Evolutionary conservation across 1,284 basidiomycete species (phyloP).

Genomic region (Psilocybe mexicana): DNA sequence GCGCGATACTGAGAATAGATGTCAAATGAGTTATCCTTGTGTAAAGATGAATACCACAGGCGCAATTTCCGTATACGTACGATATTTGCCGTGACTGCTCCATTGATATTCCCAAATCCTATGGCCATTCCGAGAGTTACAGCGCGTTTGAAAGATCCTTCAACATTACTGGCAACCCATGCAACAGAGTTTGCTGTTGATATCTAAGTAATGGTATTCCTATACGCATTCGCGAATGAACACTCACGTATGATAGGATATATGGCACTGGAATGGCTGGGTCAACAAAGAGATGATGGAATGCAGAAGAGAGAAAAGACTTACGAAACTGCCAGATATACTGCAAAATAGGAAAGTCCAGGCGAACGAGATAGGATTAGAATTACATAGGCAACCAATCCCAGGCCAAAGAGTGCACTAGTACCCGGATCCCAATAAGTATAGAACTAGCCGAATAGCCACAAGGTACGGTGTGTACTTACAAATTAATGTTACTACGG

Average conservation of each 20-base stretch:
- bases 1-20: slow-evolving; percentile 53
- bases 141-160: slow-evolving; percentile 74
- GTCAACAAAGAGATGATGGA: slow-evolving; percentile 11
- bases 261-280: slow-evolving; percentile 54
- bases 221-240: neutral
- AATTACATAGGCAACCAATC: slow-evolving; percentile 61
- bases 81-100: slow-evolving; percentile 67
- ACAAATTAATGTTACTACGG: slow-evolving; percentile 64
- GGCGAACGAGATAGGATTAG: slow-evolving; percentile 58
- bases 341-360: slow-evolving; percentile 62
- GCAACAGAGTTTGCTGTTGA: slow-evolving; percentile 63
- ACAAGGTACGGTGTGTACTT: slow-evolving; percentile 13
- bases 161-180: slow-evolving; percentile 69
- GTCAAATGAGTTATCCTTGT: neutral
- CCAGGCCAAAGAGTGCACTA: slow-evolving; percentile 43
- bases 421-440: neutral
- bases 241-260: slow-evolving; percentile 61
- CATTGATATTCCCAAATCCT: slow-evolving; percentile 65
- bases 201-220: neutral
- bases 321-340: slow-evolving; percentile 64
- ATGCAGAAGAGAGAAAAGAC: slow-evolving; percentile 16
- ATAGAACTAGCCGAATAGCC: neutral
- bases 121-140: slow-evolving; percentile 71
- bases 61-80: slow-evolving; percentile 33
- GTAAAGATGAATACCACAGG: neutral